These are phyloP conservation scores for Sporothrix pseudoabietina DNA, from an alignment of 2,329 filamentous ascomycete species.

Conservation along the genomic window DNA sequence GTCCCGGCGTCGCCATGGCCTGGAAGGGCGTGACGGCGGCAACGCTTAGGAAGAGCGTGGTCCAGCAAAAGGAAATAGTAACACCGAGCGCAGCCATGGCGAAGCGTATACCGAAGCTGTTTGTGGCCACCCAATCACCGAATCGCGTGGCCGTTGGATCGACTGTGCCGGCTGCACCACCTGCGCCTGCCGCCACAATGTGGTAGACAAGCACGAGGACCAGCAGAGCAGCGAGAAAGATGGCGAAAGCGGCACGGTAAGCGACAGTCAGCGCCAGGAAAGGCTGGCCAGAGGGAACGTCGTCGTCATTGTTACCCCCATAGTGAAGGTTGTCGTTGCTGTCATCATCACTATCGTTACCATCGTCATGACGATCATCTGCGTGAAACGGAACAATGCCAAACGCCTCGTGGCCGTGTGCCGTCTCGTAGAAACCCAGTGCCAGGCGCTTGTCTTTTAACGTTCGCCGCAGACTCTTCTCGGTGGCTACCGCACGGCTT, in stretches of 20 bases:
- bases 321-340: constrained; percentile 24
- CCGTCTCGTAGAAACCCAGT: constrained; percentile 40
- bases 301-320: background rate
- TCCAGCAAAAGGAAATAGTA: constrained; percentile 47
- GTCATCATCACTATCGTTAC: constrained; percentile 29
- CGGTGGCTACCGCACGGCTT: constrained; percentile 33
- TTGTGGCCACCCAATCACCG: constrained; percentile 44
- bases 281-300: constrained; percentile 34
- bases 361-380: constrained; percentile 31
- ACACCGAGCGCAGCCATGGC: constrained; percentile 48
- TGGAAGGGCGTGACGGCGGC: constrained; percentile 24
- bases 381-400: constrained; percentile 41
- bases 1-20: constrained; percentile 33
- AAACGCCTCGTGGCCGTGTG: constrained; percentile 39
- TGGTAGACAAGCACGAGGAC: constrained; percentile 48
- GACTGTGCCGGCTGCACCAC: constrained; percentile 22
- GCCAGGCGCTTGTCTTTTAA: constrained; percentile 38
- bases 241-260: constrained; percentile 42
- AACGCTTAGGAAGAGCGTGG: constrained; percentile 46
- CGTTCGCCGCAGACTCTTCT: constrained; percentile 34
- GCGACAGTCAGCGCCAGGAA: constrained; percentile 44
- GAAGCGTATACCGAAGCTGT: constrained; percentile 49
- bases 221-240: constrained; percentile 43
- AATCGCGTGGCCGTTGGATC: constrained; percentile 35
- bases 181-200: constrained; percentile 36